A percentile compares a stretch with the other conserved stretches of the same genome.
Conservation (phyloP, 139 green algal species). For the Raphidocelis subcapitata region DNA sequence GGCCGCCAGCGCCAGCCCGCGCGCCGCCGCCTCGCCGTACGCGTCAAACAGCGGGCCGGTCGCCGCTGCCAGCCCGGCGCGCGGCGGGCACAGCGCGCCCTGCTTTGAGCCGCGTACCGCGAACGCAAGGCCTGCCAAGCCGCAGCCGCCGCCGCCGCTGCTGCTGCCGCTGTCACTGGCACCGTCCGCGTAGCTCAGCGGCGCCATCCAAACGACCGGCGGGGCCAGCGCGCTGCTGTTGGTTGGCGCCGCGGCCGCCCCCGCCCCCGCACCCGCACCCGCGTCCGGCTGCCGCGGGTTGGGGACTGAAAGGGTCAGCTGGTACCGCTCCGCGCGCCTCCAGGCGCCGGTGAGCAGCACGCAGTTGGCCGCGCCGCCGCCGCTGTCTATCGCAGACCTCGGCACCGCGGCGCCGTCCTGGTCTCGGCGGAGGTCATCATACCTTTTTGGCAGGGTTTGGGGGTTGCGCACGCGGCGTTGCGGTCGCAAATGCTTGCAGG, state of each 20-base stretch:
- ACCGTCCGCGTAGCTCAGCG: neutral
- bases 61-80: neutral
- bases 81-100: conserved; percentile 4
- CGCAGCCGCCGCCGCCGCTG: neutral
- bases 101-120: conserved; percentile 7
- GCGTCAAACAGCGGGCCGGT: conserved; percentile 3
- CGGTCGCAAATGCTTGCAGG: too few relatives aligned
- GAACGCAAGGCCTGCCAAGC: neutral
- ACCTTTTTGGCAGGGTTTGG: too few relatives aligned
- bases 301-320: neutral
- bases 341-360: neutral
- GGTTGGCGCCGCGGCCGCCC: neutral
- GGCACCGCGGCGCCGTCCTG: too few relatives aligned
- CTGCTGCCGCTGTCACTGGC: neutral
- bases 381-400: too few relatives aligned
- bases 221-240: neutral
- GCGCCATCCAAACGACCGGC: conserved; percentile 4
- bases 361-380: too few relatives aligned
- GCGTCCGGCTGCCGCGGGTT: too few relatives aligned
- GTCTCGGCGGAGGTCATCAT: too few relatives aligned
- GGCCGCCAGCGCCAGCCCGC: neutral
- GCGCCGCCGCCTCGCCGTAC: conserved; percentile 1
- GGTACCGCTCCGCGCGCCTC: too few relatives aligned
- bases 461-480: too few relatives aligned
- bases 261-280: too few relatives aligned